Percentiles rank a stretch among this genome's conserved stretches.
These are phyloP conservation scores for Russula ochroleuca DNA, from an alignment of 768 basidiomycete species.

Conservation along the genomic window DNA sequence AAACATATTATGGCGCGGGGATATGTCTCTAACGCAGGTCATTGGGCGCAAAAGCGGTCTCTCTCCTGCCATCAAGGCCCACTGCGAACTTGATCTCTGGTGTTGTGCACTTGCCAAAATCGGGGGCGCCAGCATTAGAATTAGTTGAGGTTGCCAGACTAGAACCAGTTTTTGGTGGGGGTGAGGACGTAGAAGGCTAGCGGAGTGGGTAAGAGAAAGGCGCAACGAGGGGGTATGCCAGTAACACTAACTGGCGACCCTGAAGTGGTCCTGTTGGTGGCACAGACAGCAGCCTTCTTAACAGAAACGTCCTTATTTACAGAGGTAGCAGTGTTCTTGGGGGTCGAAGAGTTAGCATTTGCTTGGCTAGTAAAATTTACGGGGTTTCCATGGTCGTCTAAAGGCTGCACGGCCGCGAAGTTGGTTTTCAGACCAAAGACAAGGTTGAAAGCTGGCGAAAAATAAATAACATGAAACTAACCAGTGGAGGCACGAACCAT, in stretches of 20 bases:
- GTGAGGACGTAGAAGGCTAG: background rate
- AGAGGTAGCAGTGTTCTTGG: no score
- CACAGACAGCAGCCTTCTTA: no score
- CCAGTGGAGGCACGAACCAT: conserved; percentile 30
- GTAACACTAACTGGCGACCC: conserved; percentile 28
- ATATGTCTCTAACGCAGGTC: conserved; percentile 32
- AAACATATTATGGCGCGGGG: background rate
- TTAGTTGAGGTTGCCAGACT: background rate
- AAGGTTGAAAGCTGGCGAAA: conserved; percentile 48
- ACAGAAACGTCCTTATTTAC: no score
- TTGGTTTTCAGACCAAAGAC: conserved; percentile 51
- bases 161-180: no score
- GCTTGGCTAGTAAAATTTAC: no score
- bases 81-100: conserved; percentile 52
- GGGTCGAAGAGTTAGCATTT: no score
- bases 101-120: conserved; percentile 55
- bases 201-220: background rate
- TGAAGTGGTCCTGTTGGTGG: background rate
- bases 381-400: no score
- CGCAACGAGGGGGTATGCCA: conserved; percentile 11
- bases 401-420: conserved; percentile 34
- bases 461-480: background rate
- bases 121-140: conserved; percentile 12
- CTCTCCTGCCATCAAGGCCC: conserved; percentile 50
- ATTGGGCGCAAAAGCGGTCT: conserved; percentile 53